Conservation (phyloP, 148 eudicot species). For the Diospyros lotus region DNA sequence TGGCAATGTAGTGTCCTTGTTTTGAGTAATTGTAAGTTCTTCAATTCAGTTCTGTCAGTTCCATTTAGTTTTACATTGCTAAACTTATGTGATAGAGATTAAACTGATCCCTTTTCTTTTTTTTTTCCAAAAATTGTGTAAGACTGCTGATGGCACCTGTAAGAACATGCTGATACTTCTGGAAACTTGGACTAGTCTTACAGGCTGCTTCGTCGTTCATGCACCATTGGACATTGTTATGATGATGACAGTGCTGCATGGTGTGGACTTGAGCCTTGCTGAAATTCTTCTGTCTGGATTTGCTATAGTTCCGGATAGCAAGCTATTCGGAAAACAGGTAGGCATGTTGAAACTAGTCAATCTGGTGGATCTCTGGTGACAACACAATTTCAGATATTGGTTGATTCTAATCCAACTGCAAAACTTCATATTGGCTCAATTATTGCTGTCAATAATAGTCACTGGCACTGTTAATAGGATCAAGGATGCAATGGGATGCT, state of each 20-base stretch:
- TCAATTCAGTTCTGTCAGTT: not conserved
- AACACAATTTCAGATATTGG: not conserved
- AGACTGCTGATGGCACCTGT: not conserved
- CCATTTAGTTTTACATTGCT: not conserved
- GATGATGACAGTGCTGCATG: not conserved
- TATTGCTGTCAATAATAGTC: not conserved
- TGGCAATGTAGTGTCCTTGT: conserved; percentile 37
- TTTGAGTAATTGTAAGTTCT: conserved; percentile 54
- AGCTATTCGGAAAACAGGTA: not conserved
- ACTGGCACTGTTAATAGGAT: not conserved
- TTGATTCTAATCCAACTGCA: not conserved
- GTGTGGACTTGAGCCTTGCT: not conserved
- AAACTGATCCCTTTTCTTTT: not conserved
- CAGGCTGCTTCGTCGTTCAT: not conserved
- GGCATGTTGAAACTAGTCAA: no score
- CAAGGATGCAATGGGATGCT: not conserved
- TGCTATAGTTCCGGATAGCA: not conserved
- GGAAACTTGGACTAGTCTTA: not conserved
- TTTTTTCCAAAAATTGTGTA: not conserved
- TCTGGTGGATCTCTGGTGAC: conserved; percentile 2
- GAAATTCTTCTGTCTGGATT: conserved; percentile 1
- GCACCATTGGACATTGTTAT: not conserved
- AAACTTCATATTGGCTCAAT: not conserved
- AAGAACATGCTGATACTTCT: not conserved
- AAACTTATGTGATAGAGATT: not conserved